These are phyloP conservation scores for Apocynum venetum DNA, from an alignment of 257 asterid genomes.

Conservation along the genomic window DNA sequence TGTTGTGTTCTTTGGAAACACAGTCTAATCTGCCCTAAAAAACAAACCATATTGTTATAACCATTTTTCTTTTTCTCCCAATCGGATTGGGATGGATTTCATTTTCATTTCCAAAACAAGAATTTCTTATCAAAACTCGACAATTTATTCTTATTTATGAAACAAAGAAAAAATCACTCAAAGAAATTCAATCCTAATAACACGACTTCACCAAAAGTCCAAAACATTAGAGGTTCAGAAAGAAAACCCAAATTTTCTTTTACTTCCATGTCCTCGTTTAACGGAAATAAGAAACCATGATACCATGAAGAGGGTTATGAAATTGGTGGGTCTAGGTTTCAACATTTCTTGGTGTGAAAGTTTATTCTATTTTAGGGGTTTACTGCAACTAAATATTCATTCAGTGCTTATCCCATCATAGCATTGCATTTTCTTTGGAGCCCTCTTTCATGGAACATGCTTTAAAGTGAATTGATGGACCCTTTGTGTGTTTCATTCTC, in stretches of 20 bases:
- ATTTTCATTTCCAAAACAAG: background rate
- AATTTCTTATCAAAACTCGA: too few species aligned
- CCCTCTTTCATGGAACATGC: background rate
- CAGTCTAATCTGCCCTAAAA: conserved; percentile 3
- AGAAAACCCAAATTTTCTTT: too few species aligned
- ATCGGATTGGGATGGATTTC: conserved; percentile 1
- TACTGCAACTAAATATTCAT: conserved; percentile 13
- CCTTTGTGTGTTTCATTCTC: conserved; percentile 7
- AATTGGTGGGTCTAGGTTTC: conserved; percentile 33
- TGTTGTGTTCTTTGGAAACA: conserved; percentile 30
- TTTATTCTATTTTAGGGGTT: background rate
- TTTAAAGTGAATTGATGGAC: conserved; percentile 8
- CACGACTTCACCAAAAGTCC: too few species aligned
- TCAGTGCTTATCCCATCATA: conserved; percentile 25
- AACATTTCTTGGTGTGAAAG: conserved; percentile 35
- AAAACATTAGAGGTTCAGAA: too few species aligned
- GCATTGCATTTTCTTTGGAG: conserved; percentile 13
- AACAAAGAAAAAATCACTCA: too few species aligned
- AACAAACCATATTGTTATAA: background rate
- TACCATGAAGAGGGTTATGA: conserved; percentile 21
- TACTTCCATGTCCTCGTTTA: conserved; percentile 3
- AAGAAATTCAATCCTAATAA: too few species aligned
- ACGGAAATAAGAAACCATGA: conserved; percentile 22
- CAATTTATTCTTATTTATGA: too few species aligned
- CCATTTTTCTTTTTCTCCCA: background rate